These are phyloP conservation scores for Saccharomycopsis sp. DNA, from an alignment of 805 yeast genomes.

Conservation along the genomic window DNA sequence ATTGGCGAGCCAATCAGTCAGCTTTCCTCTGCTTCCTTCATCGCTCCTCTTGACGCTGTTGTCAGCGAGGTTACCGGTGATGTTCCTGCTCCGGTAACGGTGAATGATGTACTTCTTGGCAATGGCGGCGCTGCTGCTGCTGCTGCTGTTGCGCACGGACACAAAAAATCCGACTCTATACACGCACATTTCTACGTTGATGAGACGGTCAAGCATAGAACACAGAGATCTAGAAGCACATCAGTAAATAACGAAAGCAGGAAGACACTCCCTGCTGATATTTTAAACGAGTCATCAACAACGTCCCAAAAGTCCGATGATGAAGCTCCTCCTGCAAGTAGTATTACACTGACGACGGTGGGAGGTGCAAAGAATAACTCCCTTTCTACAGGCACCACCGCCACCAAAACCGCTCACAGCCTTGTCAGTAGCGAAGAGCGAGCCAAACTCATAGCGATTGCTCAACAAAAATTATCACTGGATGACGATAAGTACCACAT, in stretches of 20 bases:
- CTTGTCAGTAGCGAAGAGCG: slow-evolving; percentile 22
- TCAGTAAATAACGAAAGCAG: slow-evolving; percentile 26
- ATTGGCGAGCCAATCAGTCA: too few species aligned
- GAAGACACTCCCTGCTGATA: slow-evolving; percentile 3
- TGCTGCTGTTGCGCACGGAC: slow-evolving; percentile 25
- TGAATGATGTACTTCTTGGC: too few species aligned
- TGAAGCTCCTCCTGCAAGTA: background rate
- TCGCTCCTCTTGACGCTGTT: too few species aligned
- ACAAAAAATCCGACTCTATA: slow-evolving; percentile 50
- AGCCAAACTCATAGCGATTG: slow-evolving; percentile 37
- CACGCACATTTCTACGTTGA: slow-evolving; percentile 76
- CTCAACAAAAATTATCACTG: slow-evolving; percentile 58
- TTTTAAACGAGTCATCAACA: too few species aligned
- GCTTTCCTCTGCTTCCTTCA: too few species aligned
- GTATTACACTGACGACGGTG: too few species aligned
- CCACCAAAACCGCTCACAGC: background rate
- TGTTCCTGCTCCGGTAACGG: too few species aligned
- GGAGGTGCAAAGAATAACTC: too few species aligned
- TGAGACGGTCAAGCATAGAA: slow-evolving; percentile 50
- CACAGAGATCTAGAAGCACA: slow-evolving; percentile 28
- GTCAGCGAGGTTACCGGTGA: too few species aligned
- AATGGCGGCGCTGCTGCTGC: slow-evolving; percentile 31
- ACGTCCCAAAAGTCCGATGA: too few species aligned
- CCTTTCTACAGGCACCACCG: background rate
- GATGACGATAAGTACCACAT: slow-evolving; percentile 88